phyloP scores from a whole-genome alignment of 768 basidiomycete genomes.

The Daedaleopsis nitida region DNA sequence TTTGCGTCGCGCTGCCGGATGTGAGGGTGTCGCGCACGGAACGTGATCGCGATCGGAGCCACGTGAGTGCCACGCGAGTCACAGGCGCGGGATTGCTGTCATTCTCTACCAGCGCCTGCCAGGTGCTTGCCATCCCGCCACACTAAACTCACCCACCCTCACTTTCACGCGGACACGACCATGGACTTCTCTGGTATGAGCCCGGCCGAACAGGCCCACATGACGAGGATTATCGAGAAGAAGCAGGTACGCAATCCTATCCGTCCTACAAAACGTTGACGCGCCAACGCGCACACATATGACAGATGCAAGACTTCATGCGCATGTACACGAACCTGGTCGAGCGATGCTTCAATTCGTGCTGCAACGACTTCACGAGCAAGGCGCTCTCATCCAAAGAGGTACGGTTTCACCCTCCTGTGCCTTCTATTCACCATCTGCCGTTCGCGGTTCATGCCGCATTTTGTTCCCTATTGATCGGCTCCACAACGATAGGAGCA shows the following conservation, averaged over 20 bases:
- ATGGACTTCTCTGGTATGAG: conserved; percentile 96
- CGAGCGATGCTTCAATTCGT: conserved; percentile 94
- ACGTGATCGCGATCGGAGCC: background rate
- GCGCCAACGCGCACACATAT: background rate
- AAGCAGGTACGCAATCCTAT: conserved; percentile 69
- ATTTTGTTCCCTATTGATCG: conserved; percentile 4
- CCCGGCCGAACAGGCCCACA: conserved; percentile 91
- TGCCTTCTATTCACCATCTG: background rate
- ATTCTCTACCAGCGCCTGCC: background rate
- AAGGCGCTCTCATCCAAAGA: conserved; percentile 93
- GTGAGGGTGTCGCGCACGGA: background rate
- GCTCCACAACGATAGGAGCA: conserved; percentile 57
- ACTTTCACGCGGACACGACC: conserved; percentile 10
- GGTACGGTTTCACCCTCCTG: conserved; percentile 42
- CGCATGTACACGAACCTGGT: conserved; percentile 92
- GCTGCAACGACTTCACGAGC: conserved; percentile 96
- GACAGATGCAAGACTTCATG: conserved; percentile 98
- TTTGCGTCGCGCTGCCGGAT: no score
- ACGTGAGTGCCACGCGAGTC: background rate
- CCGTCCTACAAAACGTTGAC: background rate
- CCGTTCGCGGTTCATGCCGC: background rate
- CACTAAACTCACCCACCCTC: conserved; percentile 3
- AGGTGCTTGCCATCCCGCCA: background rate
- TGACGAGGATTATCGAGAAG: conserved; percentile 93
- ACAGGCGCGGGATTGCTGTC: background rate